Evolutionary conservation across 768 basidiomycete species (phyloP).

Genomic region (Lactifluus hygrophoroides): DNA sequence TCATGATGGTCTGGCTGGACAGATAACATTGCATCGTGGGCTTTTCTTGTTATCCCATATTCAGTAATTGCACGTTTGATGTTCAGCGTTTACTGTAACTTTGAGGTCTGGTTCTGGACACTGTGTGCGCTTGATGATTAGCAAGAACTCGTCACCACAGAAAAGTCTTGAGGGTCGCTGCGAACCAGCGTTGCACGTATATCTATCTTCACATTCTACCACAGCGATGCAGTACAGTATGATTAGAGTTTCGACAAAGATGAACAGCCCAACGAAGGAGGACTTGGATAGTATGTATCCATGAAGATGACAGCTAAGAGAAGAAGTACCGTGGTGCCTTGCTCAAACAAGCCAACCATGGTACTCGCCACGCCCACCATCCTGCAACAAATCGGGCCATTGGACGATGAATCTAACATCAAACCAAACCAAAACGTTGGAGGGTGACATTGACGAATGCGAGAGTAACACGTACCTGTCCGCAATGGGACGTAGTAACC

Average conservation of each 20-base stretch:
- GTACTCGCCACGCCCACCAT: conserved; percentile 39
- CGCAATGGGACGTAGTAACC: conserved; percentile 68
- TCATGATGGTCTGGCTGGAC: background rate
- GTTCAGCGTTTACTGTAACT: no score
- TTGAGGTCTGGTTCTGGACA: background rate
- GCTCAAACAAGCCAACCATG: conserved; percentile 58
- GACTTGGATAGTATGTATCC: background rate
- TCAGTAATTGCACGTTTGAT: background rate
- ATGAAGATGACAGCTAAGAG: background rate
- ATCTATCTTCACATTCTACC: background rate
- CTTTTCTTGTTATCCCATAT: background rate
- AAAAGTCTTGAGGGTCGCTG: background rate
- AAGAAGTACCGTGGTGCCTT: background rate
- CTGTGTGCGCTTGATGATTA: background rate
- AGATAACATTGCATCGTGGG: background rate
- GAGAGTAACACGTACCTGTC: conserved; percentile 45
- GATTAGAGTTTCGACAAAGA: background rate
- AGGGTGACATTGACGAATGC: background rate
- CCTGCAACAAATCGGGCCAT: conserved; percentile 58
- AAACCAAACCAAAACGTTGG: background rate
- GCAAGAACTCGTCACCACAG: background rate
- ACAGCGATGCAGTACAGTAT: background rate
- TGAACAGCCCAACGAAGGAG: background rate
- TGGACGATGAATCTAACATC: conserved; percentile 69
- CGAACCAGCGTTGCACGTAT: background rate